phyloP scores from a whole-genome alignment of 768 basidiomycete genomes.

The Hemileccinum rubropunctum region DNA sequence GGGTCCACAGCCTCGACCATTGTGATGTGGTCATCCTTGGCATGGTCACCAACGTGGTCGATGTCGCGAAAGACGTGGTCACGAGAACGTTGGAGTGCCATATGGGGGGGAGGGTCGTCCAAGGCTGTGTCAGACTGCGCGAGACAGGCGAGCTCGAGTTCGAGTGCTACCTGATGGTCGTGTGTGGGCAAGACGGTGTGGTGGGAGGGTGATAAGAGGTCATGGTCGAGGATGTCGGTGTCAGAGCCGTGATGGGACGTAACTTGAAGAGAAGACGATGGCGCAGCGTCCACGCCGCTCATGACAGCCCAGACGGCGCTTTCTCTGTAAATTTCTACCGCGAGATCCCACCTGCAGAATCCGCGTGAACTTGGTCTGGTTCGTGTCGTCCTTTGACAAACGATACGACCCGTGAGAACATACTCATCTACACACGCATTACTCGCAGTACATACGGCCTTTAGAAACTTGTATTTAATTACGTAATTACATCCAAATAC shows the following conservation, averaged over 20 bases:
- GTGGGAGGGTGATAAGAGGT: slow-evolving; percentile 32
- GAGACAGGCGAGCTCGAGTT: slow-evolving; percentile 28
- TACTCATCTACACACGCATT: too few species aligned
- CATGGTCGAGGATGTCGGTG: slow-evolving; percentile 33
- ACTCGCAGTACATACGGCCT: too few species aligned
- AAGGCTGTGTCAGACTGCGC: slow-evolving; percentile 26
- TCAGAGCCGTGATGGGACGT: slow-evolving; percentile 28
- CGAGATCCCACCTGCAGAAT: not conserved
- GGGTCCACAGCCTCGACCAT: slow-evolving; percentile 37
- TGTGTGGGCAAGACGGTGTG: slow-evolving; percentile 27
- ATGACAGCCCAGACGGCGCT: slow-evolving; percentile 33
- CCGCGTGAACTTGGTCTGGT: not conserved
- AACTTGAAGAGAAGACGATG: slow-evolving; percentile 27
- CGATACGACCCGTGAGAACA: slow-evolving; percentile 22
- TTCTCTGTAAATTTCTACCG: slow-evolving; percentile 18
- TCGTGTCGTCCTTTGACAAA: slow-evolving; percentile 24
- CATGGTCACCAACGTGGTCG: slow-evolving; percentile 32
- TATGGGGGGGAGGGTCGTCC: slow-evolving; percentile 26
- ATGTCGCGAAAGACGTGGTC: slow-evolving; percentile 33
- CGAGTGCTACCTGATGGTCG: slow-evolving; percentile 32
- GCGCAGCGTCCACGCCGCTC: slow-evolving; percentile 42
- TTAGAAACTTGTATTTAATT: slow-evolving; percentile 19
- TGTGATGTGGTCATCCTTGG: slow-evolving; percentile 32
- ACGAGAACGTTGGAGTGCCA: slow-evolving; percentile 29
- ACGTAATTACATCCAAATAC: slow-evolving; percentile 20